phyloP scores from a whole-genome alignment of 2,329 filamentous ascomycete genomes.

The Amylocarpus encephaloides region DNA sequence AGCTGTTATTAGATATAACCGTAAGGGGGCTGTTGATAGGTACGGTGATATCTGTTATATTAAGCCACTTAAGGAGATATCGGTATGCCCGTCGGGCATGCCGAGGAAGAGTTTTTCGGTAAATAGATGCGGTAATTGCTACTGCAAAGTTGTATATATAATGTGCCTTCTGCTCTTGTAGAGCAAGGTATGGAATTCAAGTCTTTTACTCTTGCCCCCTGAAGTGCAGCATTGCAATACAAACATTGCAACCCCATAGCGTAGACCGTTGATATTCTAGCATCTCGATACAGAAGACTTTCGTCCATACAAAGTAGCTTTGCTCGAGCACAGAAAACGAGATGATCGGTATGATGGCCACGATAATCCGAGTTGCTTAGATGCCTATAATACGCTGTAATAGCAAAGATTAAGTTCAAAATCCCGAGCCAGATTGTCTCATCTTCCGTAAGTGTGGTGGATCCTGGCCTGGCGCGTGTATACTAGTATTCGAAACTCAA shows the following conservation, averaged over 20 bases:
- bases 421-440: conserved; percentile 20
- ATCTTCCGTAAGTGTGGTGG: conserved; percentile 7
- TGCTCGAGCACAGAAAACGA: conserved; percentile 19
- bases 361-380: conserved; percentile 9
- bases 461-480: conserved; percentile 5
- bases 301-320: conserved; percentile 20
- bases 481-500: conserved; percentile 15
- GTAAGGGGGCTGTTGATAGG: no score
- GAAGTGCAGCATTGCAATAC: no score
- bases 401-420: conserved; percentile 24
- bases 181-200: no score
- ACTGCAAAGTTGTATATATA: no score
- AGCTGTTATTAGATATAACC: no score
- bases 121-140: no score
- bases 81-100: no score
- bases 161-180: no score
- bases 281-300: conserved; percentile 17
- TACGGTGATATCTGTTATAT: no score
- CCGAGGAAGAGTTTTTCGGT: no score
- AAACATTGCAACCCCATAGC: conserved; percentile 20
- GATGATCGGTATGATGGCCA: conserved; percentile 17
- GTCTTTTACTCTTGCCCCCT: no score
- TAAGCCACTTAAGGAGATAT: no score
- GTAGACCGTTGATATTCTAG: conserved; percentile 15
- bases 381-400: conserved; percentile 16